Base-by-base conservation (phyloP, 352 stramenopile species). In the Hyaloperonospora arabidopsidis region DNA sequence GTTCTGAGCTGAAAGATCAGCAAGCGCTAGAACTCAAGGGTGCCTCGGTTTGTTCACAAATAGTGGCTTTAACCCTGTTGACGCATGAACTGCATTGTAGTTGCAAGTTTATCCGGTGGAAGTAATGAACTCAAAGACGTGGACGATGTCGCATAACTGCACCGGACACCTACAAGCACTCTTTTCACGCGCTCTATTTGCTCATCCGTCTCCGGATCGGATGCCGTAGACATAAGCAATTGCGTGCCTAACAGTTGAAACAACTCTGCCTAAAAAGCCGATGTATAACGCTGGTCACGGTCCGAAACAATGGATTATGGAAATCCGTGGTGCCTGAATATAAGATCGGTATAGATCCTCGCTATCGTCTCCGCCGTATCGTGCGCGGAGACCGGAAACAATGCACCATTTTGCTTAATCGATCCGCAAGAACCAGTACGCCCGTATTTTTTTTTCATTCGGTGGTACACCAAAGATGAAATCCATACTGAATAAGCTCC, bases 31-130 rank as follows among this genome's bases (percentile, higher is more conserved):
- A 15, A 11, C 5, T 4, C 2, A 10, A 23, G 21, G 17, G 38
- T 4, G 34, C 19, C 7, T 15, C 15, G 23, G 51, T 12, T 39
- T 38, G 1, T 11, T 7, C 15, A 44, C 34, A 53, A 5, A 47
- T 69, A 71, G n/a, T 5, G 28, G n/a, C 14, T 63, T 65, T 7
- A 7, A 29, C 25, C 25, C 25, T 29, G 25, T 29, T 8, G 3
- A 29, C 25, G 25, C 25, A 3, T 17, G 14, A 43, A 43, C 19
- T 10, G 5, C 15, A 18, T 19, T 43, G 36, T 17, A 18, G 5
- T 17, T 19, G 35, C 25, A 29, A 29, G 7, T 29, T 29, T 29
- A 29, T 3, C 25, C 7, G 7, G 3, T 29, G 3, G 3, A 29
- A 29, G 25, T 8, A 3, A 3, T 29, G 7, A 29, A 29, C n/a